Base-by-base conservation (phyloP, 2,329 filamentous ascomycete genomes). In the Aspergillus hiratsukae region DNA sequence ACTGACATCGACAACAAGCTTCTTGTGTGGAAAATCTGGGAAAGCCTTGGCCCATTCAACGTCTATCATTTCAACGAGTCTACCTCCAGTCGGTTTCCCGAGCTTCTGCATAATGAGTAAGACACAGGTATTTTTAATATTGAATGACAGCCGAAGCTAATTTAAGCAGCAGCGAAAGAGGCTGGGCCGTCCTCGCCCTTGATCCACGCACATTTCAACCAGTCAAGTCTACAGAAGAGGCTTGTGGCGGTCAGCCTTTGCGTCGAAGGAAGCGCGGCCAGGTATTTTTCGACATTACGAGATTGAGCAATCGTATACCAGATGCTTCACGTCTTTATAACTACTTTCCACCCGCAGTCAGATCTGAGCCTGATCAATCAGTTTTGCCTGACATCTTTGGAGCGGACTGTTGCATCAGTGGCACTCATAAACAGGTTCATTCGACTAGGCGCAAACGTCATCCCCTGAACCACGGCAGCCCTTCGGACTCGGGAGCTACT, bases 1-100 rank as follows among this genome's bases (percentile, higher is more conserved):
- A 82, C 80, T 10, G 81, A 83, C 59, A 84, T 87, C 48, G 66
- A 75, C 37, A 82, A 83, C 27, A 69, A 71, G 23, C 72, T 78
- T 1, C 67, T 77, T 21, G 63, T 82, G 5, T 83, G 81, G 80
- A 76, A 80, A 10, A 66, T 79, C 14, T 80, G 77, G 77, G 69
- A 75, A 19, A 62, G 58, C 25, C 60, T 68, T 21, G 55, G 43
- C 48, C 73, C 64, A n/a, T 66, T 66, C 28, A 64, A 65, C 28
- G 53, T 60, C 11, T 68, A 68, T 53, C 63, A 66, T 48, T 68
- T 71, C 52, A 65, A 56, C 79, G 58, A 64, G 52, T 48, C 60
- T n/a, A 54, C 60, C 45, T 58, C 63, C 19, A 56, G 58, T 28
- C 61, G 62, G 21, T 62, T 61, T n/a, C 58, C 61, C 8, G 58